Base-by-base conservation (phyloP, 164 flowering plant species). In the Sextonia rubra region DNA sequence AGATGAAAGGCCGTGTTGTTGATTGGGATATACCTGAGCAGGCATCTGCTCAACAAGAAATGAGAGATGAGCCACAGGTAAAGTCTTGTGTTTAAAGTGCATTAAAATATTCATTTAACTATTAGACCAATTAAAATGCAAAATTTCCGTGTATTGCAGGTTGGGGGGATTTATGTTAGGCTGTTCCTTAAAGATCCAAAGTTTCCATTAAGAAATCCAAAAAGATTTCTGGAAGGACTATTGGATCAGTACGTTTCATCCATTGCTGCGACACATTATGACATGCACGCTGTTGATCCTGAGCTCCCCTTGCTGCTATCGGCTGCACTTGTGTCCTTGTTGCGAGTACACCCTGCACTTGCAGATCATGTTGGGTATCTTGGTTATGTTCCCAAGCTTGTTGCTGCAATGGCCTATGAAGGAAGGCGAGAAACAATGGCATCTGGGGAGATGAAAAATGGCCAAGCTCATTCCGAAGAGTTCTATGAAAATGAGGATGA, bases 11-110 rank as follows among this genome's bases (percentile, higher is more conserved):
- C 23, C 92, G 90, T 78, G 87, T 93, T 37, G 80, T 93, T 80
- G 99, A 96, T 74, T 96, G 99, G 99, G 99, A 92, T 83, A 90
- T 91, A 47, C 98, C 99, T 71, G 99, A 91, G 80, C 99, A 91
- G 80, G 84, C 98, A 60, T 86, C 99, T 73, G 84, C 88, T 24
- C 98, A 91, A 71, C 95, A 88, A 74, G 98, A 90, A 77, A 90
- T 96, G 98, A 92, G 92, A 82, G 99, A 96, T 87, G 99, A 96
- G 77, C 99, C 99, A 70, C 99, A 95, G 95, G 99, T 92, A 77
- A 58, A 2, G 24, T 58, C 27, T 68, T 23, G 1, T 70, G 25
- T 25, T 47, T 71, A 23, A 47, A 3, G 68, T 63, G 69, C 56
- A 47, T 24, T 37, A 15, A 17, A 73, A 47, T 14, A 27, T 25